Conservation (phyloP, 1,139 yeast species). For the Suhomyces bokatorum region DNA sequence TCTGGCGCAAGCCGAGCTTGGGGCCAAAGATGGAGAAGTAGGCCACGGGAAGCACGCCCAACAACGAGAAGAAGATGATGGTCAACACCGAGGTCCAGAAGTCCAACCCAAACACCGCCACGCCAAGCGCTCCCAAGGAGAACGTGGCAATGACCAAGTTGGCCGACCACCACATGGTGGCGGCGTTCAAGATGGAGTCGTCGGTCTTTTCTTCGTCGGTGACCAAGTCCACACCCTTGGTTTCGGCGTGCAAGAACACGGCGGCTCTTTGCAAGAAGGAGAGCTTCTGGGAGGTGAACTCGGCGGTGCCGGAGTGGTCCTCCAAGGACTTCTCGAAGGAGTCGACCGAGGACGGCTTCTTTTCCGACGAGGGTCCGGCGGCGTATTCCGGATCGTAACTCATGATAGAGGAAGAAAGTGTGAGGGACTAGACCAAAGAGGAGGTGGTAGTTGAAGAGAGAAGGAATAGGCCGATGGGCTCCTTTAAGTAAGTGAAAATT, state of each 20-base stretch:
- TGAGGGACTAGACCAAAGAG: neutral
- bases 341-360: conserved; percentile 23
- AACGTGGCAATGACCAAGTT: conserved; percentile 85
- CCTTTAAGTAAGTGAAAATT: conserved; percentile 7
- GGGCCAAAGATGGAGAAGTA: conserved; percentile 84
- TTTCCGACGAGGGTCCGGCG: conserved; percentile 3
- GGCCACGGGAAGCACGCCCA: conserved; percentile 81
- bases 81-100: conserved; percentile 67
- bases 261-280: conserved; percentile 29
- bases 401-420: conserved; percentile 7
- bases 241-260: conserved; percentile 51
- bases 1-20: conserved; percentile 82
- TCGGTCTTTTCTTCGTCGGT: conserved; percentile 70
- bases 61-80: conserved; percentile 67
- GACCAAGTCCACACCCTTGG: conserved; percentile 67
- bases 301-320: conserved; percentile 26
- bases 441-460: conserved; percentile 1
- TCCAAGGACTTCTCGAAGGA: conserved; percentile 29
- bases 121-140: conserved; percentile 79
- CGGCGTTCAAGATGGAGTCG: conserved; percentile 63
- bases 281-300: conserved; percentile 18
- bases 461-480: neutral
- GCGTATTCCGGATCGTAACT: conserved; percentile 14
- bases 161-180: conserved; percentile 92
- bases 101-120: conserved; percentile 51